Evolutionary conservation across 768 basidiomycete genomes (phyloP), one percentile per base, ranked within the genome.

Genomic region (Cyclocybe aegerita): DNA sequence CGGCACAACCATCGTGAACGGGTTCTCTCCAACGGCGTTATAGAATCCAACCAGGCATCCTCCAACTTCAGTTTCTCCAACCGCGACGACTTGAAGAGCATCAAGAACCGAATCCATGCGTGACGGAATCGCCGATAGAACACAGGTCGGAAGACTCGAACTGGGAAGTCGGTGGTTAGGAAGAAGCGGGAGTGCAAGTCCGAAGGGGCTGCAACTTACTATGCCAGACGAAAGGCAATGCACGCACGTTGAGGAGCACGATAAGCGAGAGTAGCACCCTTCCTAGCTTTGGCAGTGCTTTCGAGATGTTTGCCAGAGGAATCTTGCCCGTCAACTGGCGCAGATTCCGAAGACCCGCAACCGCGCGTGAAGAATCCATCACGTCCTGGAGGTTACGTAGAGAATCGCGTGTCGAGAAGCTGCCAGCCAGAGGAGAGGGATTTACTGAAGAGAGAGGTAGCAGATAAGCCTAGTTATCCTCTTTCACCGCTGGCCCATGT

Each of bases 181-280:
- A 52, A 16, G 43, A 16, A 9, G 50, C 29, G 10, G 43, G 35
- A 2, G 43, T 17, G 33, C 10, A 29, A 16, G 17, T 36, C 23
- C 46, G 37, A 40, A 31, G 29, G 9, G 39, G 2, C 16, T 1
- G 9, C 6, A 23, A 77, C 86, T 61, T 60, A 88, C 87, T 57
- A 58, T 88, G 87, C 86, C 87, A 90, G 29, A 71, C 71, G 15
- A 86, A 60, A 1, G 88, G 88, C 61, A 80, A 76, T 10, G 85
- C 85, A 14, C 81, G 78, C 12, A 69, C 51, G 52, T 89, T 88
- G 14, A 82, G 36, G n/a, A 87, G 59, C 42, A 88, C 67, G 0
- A 88, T 48, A 14, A 83, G 32, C 36, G 60, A 55, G n/a, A 77
- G 46, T 35, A 80, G 44, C 53, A 70, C 72, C 64, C 80, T 85